phyloP scores from a whole-genome alignment of 306 rosid species.

The Corylus avellana region DNA sequence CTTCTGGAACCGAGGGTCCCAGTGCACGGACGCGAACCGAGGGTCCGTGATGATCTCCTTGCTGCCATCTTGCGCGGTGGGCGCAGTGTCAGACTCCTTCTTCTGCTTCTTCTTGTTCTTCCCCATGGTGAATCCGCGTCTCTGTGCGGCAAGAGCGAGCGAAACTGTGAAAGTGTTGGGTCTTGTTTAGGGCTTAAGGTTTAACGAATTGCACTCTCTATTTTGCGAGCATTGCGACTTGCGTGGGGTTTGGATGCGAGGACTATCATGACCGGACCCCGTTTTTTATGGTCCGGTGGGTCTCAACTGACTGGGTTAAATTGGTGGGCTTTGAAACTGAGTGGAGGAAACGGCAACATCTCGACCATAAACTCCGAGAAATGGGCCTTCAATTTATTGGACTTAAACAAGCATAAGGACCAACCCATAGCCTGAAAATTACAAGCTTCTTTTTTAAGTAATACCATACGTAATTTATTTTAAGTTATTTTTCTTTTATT shows the following conservation, averaged over 20 bases:
- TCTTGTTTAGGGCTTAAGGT: background rate
- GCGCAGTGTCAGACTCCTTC: constrained; percentile 19
- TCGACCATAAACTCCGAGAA: no score
- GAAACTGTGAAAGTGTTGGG: no score
- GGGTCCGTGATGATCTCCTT: constrained; percentile 52
- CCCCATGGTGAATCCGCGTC: constrained; percentile 29
- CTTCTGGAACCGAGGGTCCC: constrained; percentile 82
- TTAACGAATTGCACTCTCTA: background rate
- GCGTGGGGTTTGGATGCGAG: background rate
- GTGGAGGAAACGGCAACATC: no score
- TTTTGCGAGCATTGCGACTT: no score
- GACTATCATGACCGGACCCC: background rate
- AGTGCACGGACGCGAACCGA: constrained; percentile 62
- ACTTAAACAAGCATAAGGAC: no score
- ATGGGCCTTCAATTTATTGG: no score
- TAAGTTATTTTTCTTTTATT: no score
- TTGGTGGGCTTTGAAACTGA: no score
- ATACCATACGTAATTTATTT: no score
- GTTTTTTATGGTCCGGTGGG: background rate
- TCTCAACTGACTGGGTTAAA: background rate
- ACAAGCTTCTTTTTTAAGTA: no score
- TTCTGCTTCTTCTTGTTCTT: constrained; percentile 19
- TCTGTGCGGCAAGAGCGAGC: no score
- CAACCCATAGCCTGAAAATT: no score
- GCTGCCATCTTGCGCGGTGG: constrained; percentile 14